Percentiles rank a stretch among this genome's conserved stretches.
phyloP scores from a whole-genome alignment of 257 asterid genomes.

The Nicotiana attenuata region DNA sequence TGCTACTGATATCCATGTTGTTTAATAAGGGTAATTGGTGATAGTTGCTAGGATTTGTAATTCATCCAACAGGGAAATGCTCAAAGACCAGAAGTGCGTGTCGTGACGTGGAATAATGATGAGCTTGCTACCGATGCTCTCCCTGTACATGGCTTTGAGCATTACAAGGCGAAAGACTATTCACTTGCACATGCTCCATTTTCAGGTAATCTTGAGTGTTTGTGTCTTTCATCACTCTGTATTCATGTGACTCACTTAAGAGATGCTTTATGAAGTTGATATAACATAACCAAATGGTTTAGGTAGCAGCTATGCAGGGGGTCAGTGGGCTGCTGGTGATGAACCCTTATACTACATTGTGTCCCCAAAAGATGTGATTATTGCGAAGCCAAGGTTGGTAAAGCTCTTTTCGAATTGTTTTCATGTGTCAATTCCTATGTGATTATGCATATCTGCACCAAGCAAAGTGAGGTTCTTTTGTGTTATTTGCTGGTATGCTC shows the following conservation, averaged over 20 bases:
- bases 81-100: constrained; percentile 98
- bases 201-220: constrained; percentile 53
- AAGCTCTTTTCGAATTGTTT: background rate
- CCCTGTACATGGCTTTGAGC: constrained; percentile 93
- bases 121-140: constrained; percentile 98
- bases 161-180: constrained; percentile 97
- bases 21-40: constrained; percentile 12
- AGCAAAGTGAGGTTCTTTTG: background rate
- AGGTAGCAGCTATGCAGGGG: constrained; percentile 97
- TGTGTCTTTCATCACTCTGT: background rate
- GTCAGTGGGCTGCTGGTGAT: constrained; percentile 99
- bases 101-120: constrained; percentile 83
- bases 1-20: background rate
- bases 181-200: constrained; percentile 95
- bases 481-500: background rate
- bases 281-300: constrained; percentile 26
- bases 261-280: background rate
- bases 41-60: constrained; percentile 16
- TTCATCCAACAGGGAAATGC: constrained; percentile 78
- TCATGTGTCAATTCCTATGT: constrained; percentile 8
- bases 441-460: constrained; percentile 8
- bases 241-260: background rate
- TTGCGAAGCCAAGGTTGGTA: constrained; percentile 96
- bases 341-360: constrained; percentile 91
- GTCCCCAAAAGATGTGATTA: constrained; percentile 96